Conservation (phyloP, 345 rosid genomes). For the Citrus inodora region DNA sequence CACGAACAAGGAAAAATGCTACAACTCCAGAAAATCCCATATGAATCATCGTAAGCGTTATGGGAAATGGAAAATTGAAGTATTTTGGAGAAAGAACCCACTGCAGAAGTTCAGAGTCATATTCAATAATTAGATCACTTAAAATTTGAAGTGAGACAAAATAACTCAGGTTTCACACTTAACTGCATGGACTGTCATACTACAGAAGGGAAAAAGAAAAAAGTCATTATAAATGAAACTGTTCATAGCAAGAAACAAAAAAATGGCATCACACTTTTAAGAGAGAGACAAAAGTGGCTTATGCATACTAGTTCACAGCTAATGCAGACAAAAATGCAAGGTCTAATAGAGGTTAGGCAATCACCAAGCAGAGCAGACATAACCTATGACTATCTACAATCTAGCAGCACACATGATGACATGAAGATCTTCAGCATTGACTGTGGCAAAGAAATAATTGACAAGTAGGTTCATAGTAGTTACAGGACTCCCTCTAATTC, state of each 20-base stretch:
- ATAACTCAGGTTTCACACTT: not conserved
- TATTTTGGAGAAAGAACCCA: slow-evolving; percentile 95
- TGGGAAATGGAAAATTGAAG: slow-evolving; percentile 88
- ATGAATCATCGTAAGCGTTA: slow-evolving; percentile 93
- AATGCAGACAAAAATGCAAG: not conserved
- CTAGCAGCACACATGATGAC: not conserved
- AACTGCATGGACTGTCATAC: not conserved
- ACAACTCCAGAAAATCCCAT: slow-evolving; percentile 83
- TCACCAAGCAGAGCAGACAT: not conserved
- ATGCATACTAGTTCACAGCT: not conserved
- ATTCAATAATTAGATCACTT: not conserved
- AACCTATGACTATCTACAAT: not conserved
- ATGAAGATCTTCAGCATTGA: not conserved
- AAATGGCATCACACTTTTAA: not conserved
- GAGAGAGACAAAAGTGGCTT: not conserved
- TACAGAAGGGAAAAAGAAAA: not conserved
- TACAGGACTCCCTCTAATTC: not conserved
- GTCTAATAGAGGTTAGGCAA: not conserved
- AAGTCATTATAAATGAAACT: not conserved
- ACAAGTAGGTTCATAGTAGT: not conserved
- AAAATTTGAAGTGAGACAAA: not conserved
- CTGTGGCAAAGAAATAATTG: not conserved
- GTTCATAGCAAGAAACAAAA: not conserved
- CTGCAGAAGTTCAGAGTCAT: slow-evolving; percentile 43
- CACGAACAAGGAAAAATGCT: slow-evolving; percentile 82